Percentiles rank a stretch among this genome's conserved stretches.
Evolutionary conservation across 2,329 filamentous ascomycete genomes (phyloP).

Genomic region (Penicillium sp.): DNA sequence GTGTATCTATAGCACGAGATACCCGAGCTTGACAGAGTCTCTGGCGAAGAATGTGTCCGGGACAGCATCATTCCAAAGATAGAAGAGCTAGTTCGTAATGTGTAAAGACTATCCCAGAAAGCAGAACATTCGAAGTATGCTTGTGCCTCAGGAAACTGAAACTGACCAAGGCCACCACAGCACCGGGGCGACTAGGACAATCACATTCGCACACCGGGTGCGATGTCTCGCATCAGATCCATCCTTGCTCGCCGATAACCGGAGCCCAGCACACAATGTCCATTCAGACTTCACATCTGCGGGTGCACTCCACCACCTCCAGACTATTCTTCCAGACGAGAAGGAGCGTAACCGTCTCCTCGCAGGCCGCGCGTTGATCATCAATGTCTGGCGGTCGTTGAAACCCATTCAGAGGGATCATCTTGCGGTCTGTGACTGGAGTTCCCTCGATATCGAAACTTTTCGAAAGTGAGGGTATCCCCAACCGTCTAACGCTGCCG

Average conservation of each 20-base stretch:
- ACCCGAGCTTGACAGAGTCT: constrained; percentile 32
- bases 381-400: constrained; percentile 28
- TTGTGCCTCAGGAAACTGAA: neutral
- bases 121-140: neutral
- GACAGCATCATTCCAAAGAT: constrained; percentile 12
- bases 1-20: constrained; percentile 37
- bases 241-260: constrained; percentile 14
- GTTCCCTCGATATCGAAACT: constrained; percentile 8
- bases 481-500: constrained; percentile 13
- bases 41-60: constrained; percentile 19
- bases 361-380: constrained; percentile 11
- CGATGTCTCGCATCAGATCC: constrained; percentile 42
- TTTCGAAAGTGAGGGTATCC: constrained; percentile 8
- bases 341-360: constrained; percentile 12
- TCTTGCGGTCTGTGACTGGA: constrained; percentile 24
- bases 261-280: constrained; percentile 20
- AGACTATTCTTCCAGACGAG: constrained; percentile 5
- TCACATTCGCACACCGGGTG: constrained; percentile 63
- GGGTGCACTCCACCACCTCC: constrained; percentile 7
- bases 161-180: constrained; percentile 32
- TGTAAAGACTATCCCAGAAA: constrained; percentile 2
- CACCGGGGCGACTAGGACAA: constrained; percentile 54
- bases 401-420: constrained; percentile 23
- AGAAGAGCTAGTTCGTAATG: constrained; percentile 9
- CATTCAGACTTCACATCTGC: constrained; percentile 21